Conservation (phyloP, 2,329 filamentous ascomycete species). For the Exophiala sp. region DNA sequence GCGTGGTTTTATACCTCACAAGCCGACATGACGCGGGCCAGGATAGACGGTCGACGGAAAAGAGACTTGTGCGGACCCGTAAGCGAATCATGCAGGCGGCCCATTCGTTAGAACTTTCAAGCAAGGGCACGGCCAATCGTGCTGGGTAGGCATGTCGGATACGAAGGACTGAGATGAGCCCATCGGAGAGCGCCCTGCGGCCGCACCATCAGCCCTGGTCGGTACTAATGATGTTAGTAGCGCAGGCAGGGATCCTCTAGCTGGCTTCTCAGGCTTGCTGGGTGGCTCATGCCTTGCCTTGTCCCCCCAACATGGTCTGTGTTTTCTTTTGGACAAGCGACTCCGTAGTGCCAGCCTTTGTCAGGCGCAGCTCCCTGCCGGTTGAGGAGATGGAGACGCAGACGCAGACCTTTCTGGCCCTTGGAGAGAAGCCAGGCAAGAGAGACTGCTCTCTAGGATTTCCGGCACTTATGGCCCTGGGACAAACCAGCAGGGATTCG, state of each 20-base stretch:
- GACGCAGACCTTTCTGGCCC: background rate
- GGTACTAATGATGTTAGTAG: background rate
- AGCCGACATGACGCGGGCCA: background rate
- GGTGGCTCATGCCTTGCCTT: background rate
- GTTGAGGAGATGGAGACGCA: too few species aligned
- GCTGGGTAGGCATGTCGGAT: background rate
- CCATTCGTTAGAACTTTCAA: too few species aligned
- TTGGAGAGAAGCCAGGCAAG: background rate
- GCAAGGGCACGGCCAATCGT: too few species aligned
- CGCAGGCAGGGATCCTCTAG: background rate
- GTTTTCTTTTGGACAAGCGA: background rate
- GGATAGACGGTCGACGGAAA: background rate
- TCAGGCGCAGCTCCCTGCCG: background rate
- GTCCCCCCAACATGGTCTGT: background rate
- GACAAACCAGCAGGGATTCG: background rate
- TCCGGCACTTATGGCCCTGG: background rate
- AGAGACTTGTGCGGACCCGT: background rate
- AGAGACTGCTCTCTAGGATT: background rate
- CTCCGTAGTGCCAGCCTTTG: background rate
- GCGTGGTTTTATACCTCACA: background rate
- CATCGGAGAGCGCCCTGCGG: background rate
- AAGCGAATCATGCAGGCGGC: background rate
- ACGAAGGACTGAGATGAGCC: slow-evolving; percentile 3
- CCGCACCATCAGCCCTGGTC: background rate
- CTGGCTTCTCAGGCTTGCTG: background rate